A percentile compares a stretch with the other conserved stretches of the same genome.
These are phyloP conservation scores for Phytophthora pistaciae DNA, from an alignment of 352 stramenopile genomes.

Conservation along the genomic window DNA sequence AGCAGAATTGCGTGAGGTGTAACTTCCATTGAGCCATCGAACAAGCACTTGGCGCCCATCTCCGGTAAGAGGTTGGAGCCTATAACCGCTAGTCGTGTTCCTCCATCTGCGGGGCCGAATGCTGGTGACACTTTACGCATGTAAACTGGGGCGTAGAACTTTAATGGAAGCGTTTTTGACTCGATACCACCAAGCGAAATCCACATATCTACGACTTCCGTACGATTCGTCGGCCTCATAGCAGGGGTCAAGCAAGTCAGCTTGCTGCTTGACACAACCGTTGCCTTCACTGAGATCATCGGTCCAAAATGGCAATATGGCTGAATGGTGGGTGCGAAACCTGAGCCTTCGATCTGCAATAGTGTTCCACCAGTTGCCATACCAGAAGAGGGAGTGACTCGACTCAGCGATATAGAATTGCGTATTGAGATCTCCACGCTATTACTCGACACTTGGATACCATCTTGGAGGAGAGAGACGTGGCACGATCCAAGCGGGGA, in stretches of 20 bases:
- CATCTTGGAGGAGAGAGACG: conserved; percentile 34
- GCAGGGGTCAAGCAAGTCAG: conserved; percentile 37
- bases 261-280: conserved; percentile 27
- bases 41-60: conserved; percentile 43
- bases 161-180: conserved; percentile 34
- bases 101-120: conserved; percentile 44
- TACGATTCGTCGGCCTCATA: conserved; percentile 11
- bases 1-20: conserved; percentile 7
- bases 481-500: conserved; percentile 22
- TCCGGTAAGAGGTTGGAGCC: conserved; percentile 31
- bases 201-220: conserved; percentile 37
- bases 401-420: conserved; percentile 19
- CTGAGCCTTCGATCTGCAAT: conserved; percentile 43
- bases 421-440: conserved; percentile 18
- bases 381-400: conserved; percentile 34
- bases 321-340: conserved; percentile 29
- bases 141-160: conserved; percentile 22
- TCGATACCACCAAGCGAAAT: conserved; percentile 38
- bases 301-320: conserved; percentile 46
- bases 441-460: conserved; percentile 38
- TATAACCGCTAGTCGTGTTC: conserved; percentile 37
- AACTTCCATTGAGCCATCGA: conserved; percentile 27
- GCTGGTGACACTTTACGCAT: conserved; percentile 25
- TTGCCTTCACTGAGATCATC: conserved; percentile 3
- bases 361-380: conserved; percentile 32